phyloP scores from a whole-genome alignment of 768 basidiomycete species.

The Sporobolomyces roseus region DNA sequence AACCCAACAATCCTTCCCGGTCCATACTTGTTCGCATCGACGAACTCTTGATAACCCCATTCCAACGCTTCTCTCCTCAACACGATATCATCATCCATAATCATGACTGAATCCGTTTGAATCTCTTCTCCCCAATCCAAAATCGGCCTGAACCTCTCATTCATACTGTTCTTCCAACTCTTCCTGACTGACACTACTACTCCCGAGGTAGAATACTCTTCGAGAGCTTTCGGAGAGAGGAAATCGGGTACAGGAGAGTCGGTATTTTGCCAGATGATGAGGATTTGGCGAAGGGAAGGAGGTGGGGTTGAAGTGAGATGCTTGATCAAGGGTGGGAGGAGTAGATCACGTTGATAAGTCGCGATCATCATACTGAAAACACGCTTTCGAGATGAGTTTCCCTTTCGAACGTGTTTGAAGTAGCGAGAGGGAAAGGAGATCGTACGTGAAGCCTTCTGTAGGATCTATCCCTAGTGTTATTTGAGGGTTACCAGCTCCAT shows the following conservation, averaged over 20 bases:
- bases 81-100: conserved; percentile 43
- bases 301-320: conserved; percentile 36
- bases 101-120: conserved; percentile 35
- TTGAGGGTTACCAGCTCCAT: conserved; percentile 3
- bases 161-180: conserved; percentile 39
- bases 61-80: conserved; percentile 31
- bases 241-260: conserved; percentile 26
- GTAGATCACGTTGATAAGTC: conserved; percentile 35
- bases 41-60: conserved; percentile 39
- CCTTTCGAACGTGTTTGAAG: too few species aligned
- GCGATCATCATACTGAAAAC: conserved; percentile 37
- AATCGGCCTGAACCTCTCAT: conserved; percentile 38
- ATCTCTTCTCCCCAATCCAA: conserved; percentile 30
- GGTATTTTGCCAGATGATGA: conserved; percentile 42
- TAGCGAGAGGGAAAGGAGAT: background rate
- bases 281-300: conserved; percentile 33
- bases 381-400: too few species aligned
- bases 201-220: conserved; percentile 12
- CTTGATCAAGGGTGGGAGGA: conserved; percentile 26
- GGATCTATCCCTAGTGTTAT: conserved; percentile 15
- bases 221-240: conserved; percentile 27
- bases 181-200: conserved; percentile 31
- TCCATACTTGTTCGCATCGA: conserved; percentile 6
- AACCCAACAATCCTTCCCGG: conserved; percentile 39
- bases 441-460: conserved; percentile 30